Evolutionary conservation across 805 yeast species (phyloP).

Genomic region (Yamadazyma nakazawae): DNA sequence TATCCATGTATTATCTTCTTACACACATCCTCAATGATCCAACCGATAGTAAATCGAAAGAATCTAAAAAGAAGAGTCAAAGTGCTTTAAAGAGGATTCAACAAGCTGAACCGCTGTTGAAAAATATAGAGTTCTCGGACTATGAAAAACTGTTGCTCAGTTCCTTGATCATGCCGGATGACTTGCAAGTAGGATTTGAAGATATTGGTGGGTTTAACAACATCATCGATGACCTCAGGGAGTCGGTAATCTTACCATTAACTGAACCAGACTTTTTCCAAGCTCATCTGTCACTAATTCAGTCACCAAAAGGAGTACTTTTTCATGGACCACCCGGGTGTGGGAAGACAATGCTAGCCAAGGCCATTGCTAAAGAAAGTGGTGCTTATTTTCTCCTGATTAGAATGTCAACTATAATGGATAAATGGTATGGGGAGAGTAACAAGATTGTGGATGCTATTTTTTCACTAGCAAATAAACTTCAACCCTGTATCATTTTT

Average conservation of each 20-base stretch:
- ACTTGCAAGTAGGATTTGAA: slow-evolving; percentile 67
- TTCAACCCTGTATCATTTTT: slow-evolving; percentile 92
- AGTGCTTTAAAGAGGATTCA: slow-evolving; percentile 35
- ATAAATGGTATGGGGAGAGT: slow-evolving; percentile 96
- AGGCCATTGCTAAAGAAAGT: slow-evolving; percentile 88
- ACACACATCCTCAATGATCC: slow-evolving; percentile 37
- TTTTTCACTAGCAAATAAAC: slow-evolving; percentile 81
- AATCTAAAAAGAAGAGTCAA: slow-evolving; percentile 61
- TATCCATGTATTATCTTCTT: slow-evolving; percentile 65
- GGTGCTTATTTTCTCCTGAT: slow-evolving; percentile 89
- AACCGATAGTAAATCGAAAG: slow-evolving; percentile 42
- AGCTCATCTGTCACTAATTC: slow-evolving; percentile 63
- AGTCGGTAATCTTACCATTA: slow-evolving; percentile 84
- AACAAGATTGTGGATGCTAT: slow-evolving; percentile 92
- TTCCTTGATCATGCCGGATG: slow-evolving; percentile 80
- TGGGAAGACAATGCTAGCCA: slow-evolving; percentile 96
- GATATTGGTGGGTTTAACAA: slow-evolving; percentile 89
- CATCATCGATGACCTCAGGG: slow-evolving; percentile 81
- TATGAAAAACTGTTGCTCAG: slow-evolving; percentile 80
- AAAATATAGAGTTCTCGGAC: slow-evolving; percentile 52
- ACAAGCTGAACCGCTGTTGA: slow-evolving; percentile 53
- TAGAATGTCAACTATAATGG: slow-evolving; percentile 91
- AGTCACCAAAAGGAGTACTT: slow-evolving; percentile 92
- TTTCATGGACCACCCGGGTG: slow-evolving; percentile 97
- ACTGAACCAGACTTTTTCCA: slow-evolving; percentile 68